phyloP scores from a whole-genome alignment of 2,329 filamentous ascomycete species.

The Lasiodiplodia citricola region DNA sequence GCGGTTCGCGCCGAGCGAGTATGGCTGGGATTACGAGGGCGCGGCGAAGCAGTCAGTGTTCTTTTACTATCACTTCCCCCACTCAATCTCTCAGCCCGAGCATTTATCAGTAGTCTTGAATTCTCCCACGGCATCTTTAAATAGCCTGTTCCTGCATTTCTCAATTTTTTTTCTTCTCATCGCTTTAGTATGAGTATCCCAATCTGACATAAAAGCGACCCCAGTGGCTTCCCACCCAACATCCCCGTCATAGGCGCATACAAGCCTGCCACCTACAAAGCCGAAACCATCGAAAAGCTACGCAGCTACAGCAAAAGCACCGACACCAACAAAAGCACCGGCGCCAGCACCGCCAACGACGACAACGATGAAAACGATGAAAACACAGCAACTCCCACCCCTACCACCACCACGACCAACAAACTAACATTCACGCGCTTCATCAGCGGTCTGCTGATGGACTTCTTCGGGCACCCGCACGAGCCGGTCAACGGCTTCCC shows the following conservation, averaged over 20 bases:
- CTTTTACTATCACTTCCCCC: background rate
- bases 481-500: background rate
- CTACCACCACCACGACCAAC: too few relatives aligned
- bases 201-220: background rate
- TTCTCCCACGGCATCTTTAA: too few relatives aligned
- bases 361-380: too few relatives aligned
- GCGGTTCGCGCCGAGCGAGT: slow-evolving; percentile 72
- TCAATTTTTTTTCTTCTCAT: too few relatives aligned
- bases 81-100: too few relatives aligned
- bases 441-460: slow-evolving; percentile 11
- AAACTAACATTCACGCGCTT: slow-evolving; percentile 6
- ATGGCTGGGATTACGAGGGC: slow-evolving; percentile 47
- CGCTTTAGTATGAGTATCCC: too few relatives aligned
- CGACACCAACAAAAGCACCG: too few relatives aligned
- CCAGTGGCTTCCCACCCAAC: background rate
- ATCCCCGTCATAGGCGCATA: background rate
- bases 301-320: background rate
- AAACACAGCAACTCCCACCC: too few relatives aligned
- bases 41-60: background rate
- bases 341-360: too few relatives aligned
- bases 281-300: background rate
- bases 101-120: too few relatives aligned
- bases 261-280: background rate
- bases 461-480: slow-evolving; percentile 14
- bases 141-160: too few relatives aligned